Evolutionary conservation across 768 basidiomycete genomes (phyloP).

Genomic region (Pholiota conissans): DNA sequence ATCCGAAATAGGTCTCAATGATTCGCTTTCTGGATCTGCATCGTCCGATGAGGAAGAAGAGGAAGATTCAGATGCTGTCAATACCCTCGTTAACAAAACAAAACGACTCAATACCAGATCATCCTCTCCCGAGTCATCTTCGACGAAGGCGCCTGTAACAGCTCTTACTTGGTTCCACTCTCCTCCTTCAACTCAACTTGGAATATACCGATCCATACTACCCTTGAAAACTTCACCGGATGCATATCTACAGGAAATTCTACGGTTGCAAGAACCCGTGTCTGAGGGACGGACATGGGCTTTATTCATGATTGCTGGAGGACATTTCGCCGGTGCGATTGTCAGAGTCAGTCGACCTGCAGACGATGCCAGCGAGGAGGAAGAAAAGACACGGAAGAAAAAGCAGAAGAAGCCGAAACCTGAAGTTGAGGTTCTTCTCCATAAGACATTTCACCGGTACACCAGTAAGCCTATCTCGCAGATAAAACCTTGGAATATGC

Average conservation of each 20-base stretch:
- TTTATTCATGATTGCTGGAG: constrained; percentile 95
- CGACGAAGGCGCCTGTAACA: constrained; percentile 45
- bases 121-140: constrained; percentile 39
- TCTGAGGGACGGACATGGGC: constrained; percentile 79
- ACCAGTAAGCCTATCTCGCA: constrained; percentile 65
- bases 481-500: not conserved
- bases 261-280: constrained; percentile 56
- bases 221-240: constrained; percentile 45
- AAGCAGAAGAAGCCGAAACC: constrained; percentile 68
- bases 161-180: constrained; percentile 91
- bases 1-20: constrained; percentile 47
- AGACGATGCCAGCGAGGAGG: constrained; percentile 39
- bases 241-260: constrained; percentile 60
- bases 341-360: constrained; percentile 63
- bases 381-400: constrained; percentile 45
- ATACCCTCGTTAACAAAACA: constrained; percentile 64
- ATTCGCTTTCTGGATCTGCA: constrained; percentile 91
- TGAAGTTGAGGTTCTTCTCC: constrained; percentile 78
- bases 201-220: constrained; percentile 80
- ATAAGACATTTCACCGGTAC: constrained; percentile 98
- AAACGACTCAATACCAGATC: constrained; percentile 44
- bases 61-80: constrained; percentile 61
- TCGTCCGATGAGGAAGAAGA: constrained; percentile 62
- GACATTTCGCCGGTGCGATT: constrained; percentile 95
- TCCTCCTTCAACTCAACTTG: constrained; percentile 84